Evolutionary conservation across 2,329 filamentous ascomycete species (phyloP), one percentile per base, ranked within the genome.

Genomic region (Reticulascus tulasneorum): DNA sequence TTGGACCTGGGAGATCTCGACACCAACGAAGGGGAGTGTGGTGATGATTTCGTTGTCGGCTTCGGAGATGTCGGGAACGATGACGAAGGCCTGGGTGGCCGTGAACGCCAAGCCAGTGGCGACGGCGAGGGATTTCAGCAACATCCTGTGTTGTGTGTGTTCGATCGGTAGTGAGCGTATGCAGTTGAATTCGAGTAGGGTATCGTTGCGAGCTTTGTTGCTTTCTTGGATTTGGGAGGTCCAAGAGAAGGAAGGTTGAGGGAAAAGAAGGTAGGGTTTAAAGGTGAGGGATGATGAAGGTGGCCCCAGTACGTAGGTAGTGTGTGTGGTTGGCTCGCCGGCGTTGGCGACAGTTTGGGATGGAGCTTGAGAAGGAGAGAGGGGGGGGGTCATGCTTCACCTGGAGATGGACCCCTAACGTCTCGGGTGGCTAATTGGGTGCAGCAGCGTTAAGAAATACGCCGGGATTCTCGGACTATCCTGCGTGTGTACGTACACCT

Each of bases 1-100:
- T 46, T 66, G 45, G 24, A 59, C 47, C 32, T 40, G 27, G 19
- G 64, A 57, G 37, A 66, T 51, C 30, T 62, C 56, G 37, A 48
- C 42, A 7, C 58, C 41, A 45, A 63, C 37, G 18, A 47, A 38
- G 23, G 64, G 62, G 5, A 66, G 56, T 18, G 63, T 48, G 35
- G 64, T 63, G 55, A 69, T 59, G 47, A 67, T 51, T 24, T 62
- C 58, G 38, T 61, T 56, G 35, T 71, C 65, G 34, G 62, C 56
- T 15, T 60, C 54, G 42, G 64, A 62, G 37, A 69, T 54, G 48
- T 69, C 60, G 38, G 77, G 71, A 22, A 77, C 66, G 35, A 82
- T 48, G 41, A 82, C 62, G 50, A 81, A 68, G 38, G 75, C 71
- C 17, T 59, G 52, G 23, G 56, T 42, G 35, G 53, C 52, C 34